Percentiles rank a stretch among this genome's conserved stretches.
Evolutionary conservation across 2,329 filamentous ascomycete genomes (phyloP).

Genomic region (Coleophoma cylindrospora): DNA sequence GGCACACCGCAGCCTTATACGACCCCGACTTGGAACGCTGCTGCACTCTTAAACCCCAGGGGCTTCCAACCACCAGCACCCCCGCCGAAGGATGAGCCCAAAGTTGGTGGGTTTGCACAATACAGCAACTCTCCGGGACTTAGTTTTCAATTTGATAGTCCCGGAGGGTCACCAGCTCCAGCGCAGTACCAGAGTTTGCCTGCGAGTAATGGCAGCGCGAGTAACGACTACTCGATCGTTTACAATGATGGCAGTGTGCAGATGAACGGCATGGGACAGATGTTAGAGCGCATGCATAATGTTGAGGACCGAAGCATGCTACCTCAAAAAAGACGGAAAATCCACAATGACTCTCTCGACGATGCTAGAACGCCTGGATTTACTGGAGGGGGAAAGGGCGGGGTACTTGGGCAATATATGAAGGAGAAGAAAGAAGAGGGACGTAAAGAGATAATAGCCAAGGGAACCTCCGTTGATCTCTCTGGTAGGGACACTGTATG

Average conservation of each 20-base stretch:
- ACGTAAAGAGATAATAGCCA: slow-evolving; percentile 23
- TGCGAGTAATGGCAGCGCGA: not conserved
- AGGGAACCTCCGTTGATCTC: slow-evolving; percentile 36
- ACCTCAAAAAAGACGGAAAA: slow-evolving; percentile 63
- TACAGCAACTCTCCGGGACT: slow-evolving; percentile 9
- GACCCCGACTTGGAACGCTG: slow-evolving; percentile 32
- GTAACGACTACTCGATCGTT: not conserved
- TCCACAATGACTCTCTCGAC: slow-evolving; percentile 37
- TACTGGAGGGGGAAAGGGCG: slow-evolving; percentile 44
- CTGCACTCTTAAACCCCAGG: slow-evolving; percentile 36
- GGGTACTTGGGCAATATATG: slow-evolving; percentile 62
- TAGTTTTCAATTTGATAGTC: slow-evolving; percentile 26
- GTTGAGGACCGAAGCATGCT: slow-evolving; percentile 61
- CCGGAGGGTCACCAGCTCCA: slow-evolving; percentile 9
- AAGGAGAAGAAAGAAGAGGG: slow-evolving; percentile 51
- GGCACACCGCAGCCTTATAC: slow-evolving; percentile 6
- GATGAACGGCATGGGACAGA: slow-evolving; percentile 42
- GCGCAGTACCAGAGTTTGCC: slow-evolving; percentile 2
- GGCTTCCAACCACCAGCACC: slow-evolving; percentile 16
- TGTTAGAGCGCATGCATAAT: slow-evolving; percentile 74
- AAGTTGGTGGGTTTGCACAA: not conserved
- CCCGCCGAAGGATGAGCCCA: slow-evolving; percentile 8
- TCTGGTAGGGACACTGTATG: slow-evolving; percentile 22
- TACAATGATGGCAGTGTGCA: not conserved
- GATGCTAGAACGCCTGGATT: slow-evolving; percentile 37